Conservation (phyloP, 2,329 filamentous ascomycete genomes). For the Akanthomyces uredinophilus region DNA sequence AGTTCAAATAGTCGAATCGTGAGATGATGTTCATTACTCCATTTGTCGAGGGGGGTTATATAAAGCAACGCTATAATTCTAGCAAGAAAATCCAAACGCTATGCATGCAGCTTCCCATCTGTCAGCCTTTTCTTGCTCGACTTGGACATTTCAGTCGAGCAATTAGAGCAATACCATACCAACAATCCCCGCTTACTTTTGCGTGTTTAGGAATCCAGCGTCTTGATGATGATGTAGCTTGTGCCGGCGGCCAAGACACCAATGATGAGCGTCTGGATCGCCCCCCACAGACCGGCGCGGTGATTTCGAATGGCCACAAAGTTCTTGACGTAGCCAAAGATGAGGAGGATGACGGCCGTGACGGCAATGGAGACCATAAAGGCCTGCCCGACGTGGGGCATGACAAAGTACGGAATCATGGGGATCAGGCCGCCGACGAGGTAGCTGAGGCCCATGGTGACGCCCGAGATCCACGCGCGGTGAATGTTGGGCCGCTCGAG, state of each 20-base stretch:
- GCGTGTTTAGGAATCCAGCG: slow-evolving; percentile 37
- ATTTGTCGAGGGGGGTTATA: background rate
- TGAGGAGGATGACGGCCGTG: slow-evolving; percentile 55
- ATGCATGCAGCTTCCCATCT: background rate
- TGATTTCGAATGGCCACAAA: slow-evolving; percentile 47
- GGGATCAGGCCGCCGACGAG: slow-evolving; percentile 68
- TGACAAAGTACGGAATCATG: slow-evolving; percentile 63
- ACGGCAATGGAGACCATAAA: slow-evolving; percentile 56
- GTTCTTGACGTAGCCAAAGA: slow-evolving; percentile 63
- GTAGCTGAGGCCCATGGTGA: slow-evolving; percentile 64
- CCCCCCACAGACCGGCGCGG: slow-evolving; percentile 51
- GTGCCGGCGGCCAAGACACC: slow-evolving; percentile 62
- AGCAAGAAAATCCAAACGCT: background rate
- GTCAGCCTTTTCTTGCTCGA: background rate
- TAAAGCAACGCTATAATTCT: slow-evolving; percentile 1
- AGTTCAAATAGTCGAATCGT: background rate
- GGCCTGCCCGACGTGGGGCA: slow-evolving; percentile 39
- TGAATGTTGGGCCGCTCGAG: slow-evolving; percentile 40
- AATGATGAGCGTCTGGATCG: slow-evolving; percentile 59
- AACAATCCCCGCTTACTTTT: background rate
- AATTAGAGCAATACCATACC: background rate
- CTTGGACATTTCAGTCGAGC: slow-evolving; percentile 1
- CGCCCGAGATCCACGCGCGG: slow-evolving; percentile 49
- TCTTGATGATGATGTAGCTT: slow-evolving; percentile 57
- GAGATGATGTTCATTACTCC: background rate